Conservation (phyloP, 805 yeast genomes). For the Isabelozyma pseudorhagii region DNA sequence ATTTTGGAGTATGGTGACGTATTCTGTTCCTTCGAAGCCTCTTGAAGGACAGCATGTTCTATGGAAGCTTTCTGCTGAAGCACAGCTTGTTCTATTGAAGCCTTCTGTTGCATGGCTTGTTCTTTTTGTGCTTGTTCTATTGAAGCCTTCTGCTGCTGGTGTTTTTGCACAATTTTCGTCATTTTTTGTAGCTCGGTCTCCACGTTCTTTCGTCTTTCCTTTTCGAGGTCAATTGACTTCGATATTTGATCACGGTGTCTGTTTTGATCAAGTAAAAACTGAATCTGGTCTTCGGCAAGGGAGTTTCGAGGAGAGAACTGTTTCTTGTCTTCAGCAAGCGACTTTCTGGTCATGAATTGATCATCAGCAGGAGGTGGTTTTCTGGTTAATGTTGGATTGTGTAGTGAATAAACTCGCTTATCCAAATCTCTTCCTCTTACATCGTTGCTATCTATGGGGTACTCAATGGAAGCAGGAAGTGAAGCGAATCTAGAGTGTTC, state of each 20-base stretch:
- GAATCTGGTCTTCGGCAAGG: neutral
- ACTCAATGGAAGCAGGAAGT: neutral
- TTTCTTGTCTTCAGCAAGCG: neutral
- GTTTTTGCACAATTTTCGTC: neutral
- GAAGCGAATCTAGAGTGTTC: neutral
- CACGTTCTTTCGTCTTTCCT: neutral
- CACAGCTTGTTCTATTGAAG: neutral
- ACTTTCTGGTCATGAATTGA: neutral
- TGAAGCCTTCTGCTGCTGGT: neutral
- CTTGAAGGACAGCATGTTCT: neutral
- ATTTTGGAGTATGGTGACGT: neutral
- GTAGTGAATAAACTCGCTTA: neutral
- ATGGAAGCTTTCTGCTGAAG: neutral
- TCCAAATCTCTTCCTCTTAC: neutral
- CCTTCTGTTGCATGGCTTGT: neutral
- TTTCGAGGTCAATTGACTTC: neutral
- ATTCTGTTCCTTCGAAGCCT: neutral
- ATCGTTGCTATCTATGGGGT: neutral
- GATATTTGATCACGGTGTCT: neutral
- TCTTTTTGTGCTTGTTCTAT: neutral
- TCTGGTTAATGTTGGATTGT: neutral
- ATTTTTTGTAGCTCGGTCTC: neutral
- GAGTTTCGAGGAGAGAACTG: neutral
- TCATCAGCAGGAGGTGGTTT: neutral
- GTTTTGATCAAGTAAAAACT: neutral